Evolutionary conservation across 768 basidiomycete species (phyloP).

Genomic region (Coprinopsis cinerea): DNA sequence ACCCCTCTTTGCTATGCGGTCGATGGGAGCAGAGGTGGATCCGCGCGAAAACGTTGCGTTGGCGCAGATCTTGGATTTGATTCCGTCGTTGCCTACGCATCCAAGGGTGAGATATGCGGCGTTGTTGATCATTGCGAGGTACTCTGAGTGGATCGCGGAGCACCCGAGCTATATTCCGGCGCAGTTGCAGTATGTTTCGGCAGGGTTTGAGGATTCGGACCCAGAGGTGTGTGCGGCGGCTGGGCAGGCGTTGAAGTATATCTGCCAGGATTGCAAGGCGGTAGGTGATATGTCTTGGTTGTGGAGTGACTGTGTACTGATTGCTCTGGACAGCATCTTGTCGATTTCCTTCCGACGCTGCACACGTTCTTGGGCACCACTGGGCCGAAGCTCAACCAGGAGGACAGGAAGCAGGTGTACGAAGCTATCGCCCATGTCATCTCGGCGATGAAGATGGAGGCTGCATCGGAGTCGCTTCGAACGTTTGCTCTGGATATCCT

Average conservation of each 20-base stretch:
- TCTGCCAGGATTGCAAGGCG: conserved; percentile 94
- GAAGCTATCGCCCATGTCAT: conserved; percentile 96
- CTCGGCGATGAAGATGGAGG: conserved; percentile 86
- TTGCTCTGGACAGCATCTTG: conserved; percentile 58
- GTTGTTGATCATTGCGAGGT: conserved; percentile 88
- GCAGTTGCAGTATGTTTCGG: conserved; percentile 87
- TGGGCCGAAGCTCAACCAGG: conserved; percentile 73
- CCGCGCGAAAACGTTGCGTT: conserved; percentile 74
- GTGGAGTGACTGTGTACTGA: conserved; percentile 3
- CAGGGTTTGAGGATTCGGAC: conserved; percentile 82
- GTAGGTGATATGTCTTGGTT: conserved; percentile 31
- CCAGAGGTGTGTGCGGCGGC: conserved; percentile 87
- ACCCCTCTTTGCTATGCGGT: conserved; percentile 93
- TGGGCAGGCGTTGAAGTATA: conserved; percentile 91
- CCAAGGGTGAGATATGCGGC: conserved; percentile 94
- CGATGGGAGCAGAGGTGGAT: conserved; percentile 95
- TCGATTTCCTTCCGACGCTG: conserved; percentile 86
- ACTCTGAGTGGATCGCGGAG: conserved; percentile 92
- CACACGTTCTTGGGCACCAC: conserved; percentile 82
- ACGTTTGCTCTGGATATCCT: conserved; percentile 86
- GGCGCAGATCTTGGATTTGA: conserved; percentile 94
- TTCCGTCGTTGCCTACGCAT: conserved; percentile 84
- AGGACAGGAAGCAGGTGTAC: conserved; percentile 88
- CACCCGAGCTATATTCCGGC: conserved; percentile 83
- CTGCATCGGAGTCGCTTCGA: conserved; percentile 79